Evolutionary conservation across 139 green algal genomes (phyloP).

Genomic region (Pleodorina starrii): DNA sequence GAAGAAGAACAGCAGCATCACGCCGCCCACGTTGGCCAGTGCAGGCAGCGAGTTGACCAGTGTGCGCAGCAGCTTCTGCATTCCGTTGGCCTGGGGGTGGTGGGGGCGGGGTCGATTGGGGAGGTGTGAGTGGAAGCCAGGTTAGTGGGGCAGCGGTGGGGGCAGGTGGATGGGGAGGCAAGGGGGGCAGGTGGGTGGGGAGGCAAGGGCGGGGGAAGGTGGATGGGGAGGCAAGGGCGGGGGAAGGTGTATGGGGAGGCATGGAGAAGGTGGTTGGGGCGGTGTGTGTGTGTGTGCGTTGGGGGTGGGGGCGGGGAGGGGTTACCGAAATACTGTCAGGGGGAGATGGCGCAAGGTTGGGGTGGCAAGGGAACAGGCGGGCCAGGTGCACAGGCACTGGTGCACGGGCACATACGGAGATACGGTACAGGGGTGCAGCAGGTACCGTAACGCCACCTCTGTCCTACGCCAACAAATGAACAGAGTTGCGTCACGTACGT

Average conservation of each 20-base stretch:
- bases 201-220: background rate
- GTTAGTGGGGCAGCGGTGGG: background rate
- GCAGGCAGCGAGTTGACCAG: slow-evolving; percentile 53
- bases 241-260: background rate
- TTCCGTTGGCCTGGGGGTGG: slow-evolving; percentile 75
- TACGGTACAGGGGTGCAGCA: background rate
- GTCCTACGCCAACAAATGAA: background rate
- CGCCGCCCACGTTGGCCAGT: slow-evolving; percentile 78
- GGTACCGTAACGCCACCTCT: background rate
- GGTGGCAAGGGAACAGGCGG: too few relatives aligned
- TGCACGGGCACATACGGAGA: too few relatives aligned
- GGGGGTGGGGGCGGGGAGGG: too few relatives aligned
- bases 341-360: too few relatives aligned
- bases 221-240: too few relatives aligned
- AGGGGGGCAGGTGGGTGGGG: background rate
- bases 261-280: too few relatives aligned
- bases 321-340: too few relatives aligned
- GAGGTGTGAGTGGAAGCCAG: too few relatives aligned
- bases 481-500: background rate
- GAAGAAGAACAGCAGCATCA: slow-evolving; percentile 83
- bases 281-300: too few relatives aligned
- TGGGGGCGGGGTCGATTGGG: slow-evolving; percentile 7
- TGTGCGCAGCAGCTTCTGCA: slow-evolving; percentile 61
- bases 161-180: background rate
- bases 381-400: too few relatives aligned